Evolutionary conservation across 2,329 filamentous ascomycete species (phyloP).

Genomic region (Metarhizium album): DNA sequence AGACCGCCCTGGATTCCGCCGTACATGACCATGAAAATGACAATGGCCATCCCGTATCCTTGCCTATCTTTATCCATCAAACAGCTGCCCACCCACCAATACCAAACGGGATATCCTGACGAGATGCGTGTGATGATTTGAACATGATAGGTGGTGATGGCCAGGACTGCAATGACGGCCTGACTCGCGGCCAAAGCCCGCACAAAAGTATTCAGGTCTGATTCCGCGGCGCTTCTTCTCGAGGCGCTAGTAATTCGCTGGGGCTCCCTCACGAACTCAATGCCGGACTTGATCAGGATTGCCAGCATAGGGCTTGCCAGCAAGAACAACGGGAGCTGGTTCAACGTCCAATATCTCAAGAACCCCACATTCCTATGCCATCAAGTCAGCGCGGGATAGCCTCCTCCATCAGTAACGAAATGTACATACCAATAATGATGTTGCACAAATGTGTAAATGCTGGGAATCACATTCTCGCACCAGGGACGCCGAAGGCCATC

Average conservation of each 20-base stretch:
- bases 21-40: slow-evolving; percentile 71
- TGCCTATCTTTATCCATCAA: slow-evolving; percentile 24
- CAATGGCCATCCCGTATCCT: slow-evolving; percentile 27
- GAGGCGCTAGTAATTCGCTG: background rate
- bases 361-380: slow-evolving; percentile 69
- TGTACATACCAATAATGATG: slow-evolving; percentile 69
- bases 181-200: slow-evolving; percentile 61
- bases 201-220: slow-evolving; percentile 22
- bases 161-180: slow-evolving; percentile 57
- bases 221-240: slow-evolving; percentile 4
- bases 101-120: slow-evolving; percentile 84
- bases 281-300: slow-evolving; percentile 49
- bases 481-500: slow-evolving; percentile 45
- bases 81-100: slow-evolving; percentile 60
- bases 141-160: slow-evolving; percentile 75
- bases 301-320: slow-evolving; percentile 69
- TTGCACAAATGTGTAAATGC: slow-evolving; percentile 88
- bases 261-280: slow-evolving; percentile 23
- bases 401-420: background rate
- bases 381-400: background rate
- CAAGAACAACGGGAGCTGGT: slow-evolving; percentile 79
- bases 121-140: slow-evolving; percentile 87
- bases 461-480: slow-evolving; percentile 65
- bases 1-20: slow-evolving; percentile 70
- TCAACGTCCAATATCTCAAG: slow-evolving; percentile 78